These are phyloP conservation scores for Saccharomyces mikatae DNA, from an alignment of 805 yeast genomes.

Conservation along the genomic window DNA sequence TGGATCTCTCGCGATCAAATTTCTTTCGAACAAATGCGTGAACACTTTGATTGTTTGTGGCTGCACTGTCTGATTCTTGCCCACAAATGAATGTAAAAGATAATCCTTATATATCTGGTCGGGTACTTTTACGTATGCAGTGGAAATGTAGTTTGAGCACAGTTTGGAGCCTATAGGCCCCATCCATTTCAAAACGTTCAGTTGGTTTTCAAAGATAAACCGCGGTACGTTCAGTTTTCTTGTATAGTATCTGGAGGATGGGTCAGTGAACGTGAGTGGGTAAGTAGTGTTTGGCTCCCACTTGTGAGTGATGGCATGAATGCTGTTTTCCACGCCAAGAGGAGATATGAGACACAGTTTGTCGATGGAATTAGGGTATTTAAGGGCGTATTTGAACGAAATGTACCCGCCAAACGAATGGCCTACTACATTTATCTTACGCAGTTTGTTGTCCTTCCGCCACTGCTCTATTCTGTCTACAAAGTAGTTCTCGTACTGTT, in stretches of 20 bases:
- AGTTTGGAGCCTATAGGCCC: slow-evolving; percentile 37
- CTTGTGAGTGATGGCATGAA: slow-evolving; percentile 42
- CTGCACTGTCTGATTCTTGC: not conserved
- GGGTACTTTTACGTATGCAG: slow-evolving; percentile 27
- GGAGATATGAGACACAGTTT: slow-evolving; percentile 62
- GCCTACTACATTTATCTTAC: slow-evolving; percentile 55
- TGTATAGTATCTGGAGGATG: slow-evolving; percentile 34
- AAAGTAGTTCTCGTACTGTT: slow-evolving; percentile 47
- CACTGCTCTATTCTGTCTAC: slow-evolving; percentile 55
- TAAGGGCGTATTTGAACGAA: slow-evolving; percentile 54
- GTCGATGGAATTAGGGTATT: slow-evolving; percentile 46
- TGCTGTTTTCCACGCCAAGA: slow-evolving; percentile 67
- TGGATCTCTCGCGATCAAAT: slow-evolving; percentile 55
- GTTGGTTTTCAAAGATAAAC: slow-evolving; percentile 31
- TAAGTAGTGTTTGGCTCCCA: not conserved
- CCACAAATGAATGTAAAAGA: slow-evolving; percentile 4
- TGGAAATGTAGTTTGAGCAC: slow-evolving; percentile 27
- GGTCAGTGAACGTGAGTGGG: slow-evolving; percentile 6
- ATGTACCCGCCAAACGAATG: slow-evolving; percentile 78
- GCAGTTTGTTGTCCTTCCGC: slow-evolving; percentile 44
- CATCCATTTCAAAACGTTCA: slow-evolving; percentile 40
- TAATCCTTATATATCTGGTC: slow-evolving; percentile 22
- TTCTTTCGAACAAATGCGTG: slow-evolving; percentile 24
- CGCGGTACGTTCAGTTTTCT: slow-evolving; percentile 26
- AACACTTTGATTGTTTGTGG: slow-evolving; percentile 20